phyloP scores from a whole-genome alignment of 306 rosid genomes.

The Rosa rugosa region DNA sequence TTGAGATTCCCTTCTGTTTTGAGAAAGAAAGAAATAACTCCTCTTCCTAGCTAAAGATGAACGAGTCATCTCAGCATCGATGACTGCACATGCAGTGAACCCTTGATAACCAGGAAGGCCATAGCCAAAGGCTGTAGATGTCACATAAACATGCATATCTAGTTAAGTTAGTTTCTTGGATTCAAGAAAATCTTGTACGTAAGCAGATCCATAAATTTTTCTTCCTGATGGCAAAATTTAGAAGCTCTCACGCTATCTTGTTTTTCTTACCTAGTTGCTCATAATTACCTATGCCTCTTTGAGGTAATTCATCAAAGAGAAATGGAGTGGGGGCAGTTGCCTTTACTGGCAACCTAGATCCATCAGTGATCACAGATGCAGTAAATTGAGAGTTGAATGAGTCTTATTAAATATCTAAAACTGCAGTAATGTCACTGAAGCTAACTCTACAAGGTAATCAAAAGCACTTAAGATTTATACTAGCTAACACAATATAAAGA shows the following conservation, averaged over 20 bases:
- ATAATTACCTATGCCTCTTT: neutral
- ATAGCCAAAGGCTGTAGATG: neutral
- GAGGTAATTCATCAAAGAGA: neutral
- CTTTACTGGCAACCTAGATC: neutral
- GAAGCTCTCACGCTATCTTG: neutral
- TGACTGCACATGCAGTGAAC: neutral
- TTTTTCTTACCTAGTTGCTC: neutral
- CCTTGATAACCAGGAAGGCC: neutral
- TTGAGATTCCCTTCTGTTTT: neutral
- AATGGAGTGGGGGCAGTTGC: neutral
- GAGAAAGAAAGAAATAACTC: neutral
- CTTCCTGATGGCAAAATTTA: neutral
- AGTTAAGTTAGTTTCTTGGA: neutral
- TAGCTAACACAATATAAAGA: neutral
- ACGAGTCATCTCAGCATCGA: neutral
- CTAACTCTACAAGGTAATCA: neutral
- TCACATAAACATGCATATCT: neutral
- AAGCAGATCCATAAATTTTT: neutral
- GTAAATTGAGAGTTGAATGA: neutral
- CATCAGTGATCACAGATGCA: neutral
- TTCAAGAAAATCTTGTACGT: neutral
- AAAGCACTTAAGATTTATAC: neutral
- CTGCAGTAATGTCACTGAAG: neutral
- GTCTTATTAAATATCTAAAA: neutral
- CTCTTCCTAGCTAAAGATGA: neutral